A percentile compares a stretch with the other conserved stretches of the same genome.
Conservation (phyloP, 1,284 basidiomycete species). For the Puccinia hordei region DNA sequence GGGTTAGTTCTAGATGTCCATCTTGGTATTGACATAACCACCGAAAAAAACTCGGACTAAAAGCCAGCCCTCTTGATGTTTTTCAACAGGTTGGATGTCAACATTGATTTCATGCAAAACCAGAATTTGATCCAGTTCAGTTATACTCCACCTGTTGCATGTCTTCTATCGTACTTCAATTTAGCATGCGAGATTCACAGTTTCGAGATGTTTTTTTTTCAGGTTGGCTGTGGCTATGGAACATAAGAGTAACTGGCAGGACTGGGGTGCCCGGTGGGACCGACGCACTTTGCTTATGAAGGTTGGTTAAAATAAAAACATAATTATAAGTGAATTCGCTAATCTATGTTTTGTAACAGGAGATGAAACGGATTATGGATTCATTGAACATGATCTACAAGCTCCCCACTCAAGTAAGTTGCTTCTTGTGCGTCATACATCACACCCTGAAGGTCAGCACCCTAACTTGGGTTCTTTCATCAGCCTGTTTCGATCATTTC, state of each 20-base stretch:
- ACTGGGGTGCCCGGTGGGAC: constrained; percentile 73
- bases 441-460: neutral
- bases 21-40: neutral
- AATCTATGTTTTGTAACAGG: constrained; percentile 63
- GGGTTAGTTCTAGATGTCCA: constrained; percentile 27
- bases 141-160: neutral
- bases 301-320: constrained; percentile 33
- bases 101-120: constrained; percentile 58
- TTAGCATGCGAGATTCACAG: neutral
- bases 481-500: constrained; percentile 16
- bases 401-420: constrained; percentile 67
- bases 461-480: neutral
- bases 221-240: constrained; percentile 72
- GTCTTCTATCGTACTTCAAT: neutral
- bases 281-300: constrained; percentile 57
- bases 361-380: constrained; percentile 70
- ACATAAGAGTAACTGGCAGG: constrained; percentile 81
- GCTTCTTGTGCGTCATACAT: neutral
- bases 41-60: neutral
- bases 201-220: constrained; percentile 43
- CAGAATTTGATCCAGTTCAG: constrained; percentile 54
- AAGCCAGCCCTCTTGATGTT: neutral
- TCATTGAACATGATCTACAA: constrained; percentile 72
- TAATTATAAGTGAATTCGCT: constrained; percentile 67
- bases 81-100: constrained; percentile 55